A percentile compares a stretch with the other conserved stretches of the same genome.
phyloP scores from a whole-genome alignment of 805 yeast species.

The Candida qinlingensis region DNA sequence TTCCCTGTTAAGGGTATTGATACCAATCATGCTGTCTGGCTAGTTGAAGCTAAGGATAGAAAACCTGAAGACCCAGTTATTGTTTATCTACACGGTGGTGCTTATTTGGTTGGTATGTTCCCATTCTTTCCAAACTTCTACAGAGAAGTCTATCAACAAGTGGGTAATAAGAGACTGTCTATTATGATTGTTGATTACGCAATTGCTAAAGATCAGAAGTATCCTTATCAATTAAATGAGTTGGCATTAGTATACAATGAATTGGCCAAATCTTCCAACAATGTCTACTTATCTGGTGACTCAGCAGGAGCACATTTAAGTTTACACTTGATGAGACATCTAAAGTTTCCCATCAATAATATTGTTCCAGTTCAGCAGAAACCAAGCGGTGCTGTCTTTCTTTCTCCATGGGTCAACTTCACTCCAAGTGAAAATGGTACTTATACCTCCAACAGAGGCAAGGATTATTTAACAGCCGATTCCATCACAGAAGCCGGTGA shows the following conservation, averaged over 20 bases:
- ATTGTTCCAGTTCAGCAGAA: background rate
- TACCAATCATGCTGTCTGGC: slow-evolving; percentile 7
- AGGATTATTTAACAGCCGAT: background rate
- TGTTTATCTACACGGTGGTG: slow-evolving; percentile 18
- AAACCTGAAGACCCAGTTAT: slow-evolving; percentile 14
- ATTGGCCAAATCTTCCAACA: slow-evolving; percentile 12
- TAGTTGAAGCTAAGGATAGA: slow-evolving; percentile 26
- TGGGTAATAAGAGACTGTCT: slow-evolving; percentile 12
- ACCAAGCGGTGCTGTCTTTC: slow-evolving; percentile 6
- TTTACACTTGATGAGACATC: slow-evolving; percentile 15
- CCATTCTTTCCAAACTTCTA: slow-evolving; percentile 8
- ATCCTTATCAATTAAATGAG: slow-evolving; percentile 15
- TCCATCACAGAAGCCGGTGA: background rate
- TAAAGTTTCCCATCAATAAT: background rate
- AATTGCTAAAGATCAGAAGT: background rate
- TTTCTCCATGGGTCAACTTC: slow-evolving; percentile 17
- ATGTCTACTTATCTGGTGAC: slow-evolving; percentile 26
- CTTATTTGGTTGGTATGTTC: slow-evolving; percentile 10
- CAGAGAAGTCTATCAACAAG: slow-evolving; percentile 1
- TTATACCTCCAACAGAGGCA: background rate
- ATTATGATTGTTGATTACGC: slow-evolving; percentile 25
- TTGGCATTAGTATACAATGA: slow-evolving; percentile 15
- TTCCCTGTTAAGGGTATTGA: slow-evolving; percentile 8
- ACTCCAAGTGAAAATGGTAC: slow-evolving; percentile 7
- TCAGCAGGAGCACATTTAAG: slow-evolving; percentile 29